Percentiles rank a stretch among this genome's conserved stretches.
Conservation (phyloP, 495 filamentous ascomycete species). For the Penicillium salamii region DNA sequence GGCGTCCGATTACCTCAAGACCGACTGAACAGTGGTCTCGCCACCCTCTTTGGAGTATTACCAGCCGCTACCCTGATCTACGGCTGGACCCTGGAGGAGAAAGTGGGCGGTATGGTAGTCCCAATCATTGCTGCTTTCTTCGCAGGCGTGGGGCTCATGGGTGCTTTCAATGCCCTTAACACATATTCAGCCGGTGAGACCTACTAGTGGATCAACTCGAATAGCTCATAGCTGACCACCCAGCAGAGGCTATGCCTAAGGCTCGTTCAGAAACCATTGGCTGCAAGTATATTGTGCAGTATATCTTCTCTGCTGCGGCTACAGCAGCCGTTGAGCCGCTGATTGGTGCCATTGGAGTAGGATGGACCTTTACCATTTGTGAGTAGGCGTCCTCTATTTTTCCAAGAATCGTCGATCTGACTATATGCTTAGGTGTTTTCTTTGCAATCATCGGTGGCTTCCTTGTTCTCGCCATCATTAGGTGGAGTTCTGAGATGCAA, state of each 20-base stretch:
- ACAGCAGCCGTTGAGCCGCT: conserved; percentile 64
- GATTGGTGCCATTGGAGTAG: conserved; percentile 64
- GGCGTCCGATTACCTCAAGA: conserved; percentile 70
- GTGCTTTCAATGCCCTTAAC: conserved; percentile 69
- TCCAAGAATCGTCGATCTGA: not conserved
- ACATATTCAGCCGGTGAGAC: conserved; percentile 72
- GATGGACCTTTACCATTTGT: conserved; percentile 53
- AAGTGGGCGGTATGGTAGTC: conserved; percentile 61
- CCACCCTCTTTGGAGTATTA: conserved; percentile 58
- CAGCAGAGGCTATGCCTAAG: conserved; percentile 38
- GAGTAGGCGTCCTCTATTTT: conserved; percentile 7
- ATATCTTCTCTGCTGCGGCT: conserved; percentile 63
- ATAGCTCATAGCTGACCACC: not conserved
- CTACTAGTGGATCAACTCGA: conserved; percentile 14
- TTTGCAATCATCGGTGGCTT: conserved; percentile 33
- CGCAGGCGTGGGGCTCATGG: conserved; percentile 65
- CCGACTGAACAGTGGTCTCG: conserved; percentile 61
- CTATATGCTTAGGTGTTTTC: conserved; percentile 26
- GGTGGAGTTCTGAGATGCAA: conserved; percentile 44
- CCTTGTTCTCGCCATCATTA: conserved; percentile 33
- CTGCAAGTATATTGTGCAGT: conserved; percentile 71
- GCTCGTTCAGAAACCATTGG: conserved; percentile 65
- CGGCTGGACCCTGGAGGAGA: conserved; percentile 65
- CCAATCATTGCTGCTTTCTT: conserved; percentile 68
- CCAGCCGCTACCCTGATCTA: conserved; percentile 66